A percentile compares a stretch with the other conserved stretches of the same genome.
Evolutionary conservation across 2,329 filamentous ascomycete species (phyloP).

Genomic region (Plenodomus lindquistii): DNA sequence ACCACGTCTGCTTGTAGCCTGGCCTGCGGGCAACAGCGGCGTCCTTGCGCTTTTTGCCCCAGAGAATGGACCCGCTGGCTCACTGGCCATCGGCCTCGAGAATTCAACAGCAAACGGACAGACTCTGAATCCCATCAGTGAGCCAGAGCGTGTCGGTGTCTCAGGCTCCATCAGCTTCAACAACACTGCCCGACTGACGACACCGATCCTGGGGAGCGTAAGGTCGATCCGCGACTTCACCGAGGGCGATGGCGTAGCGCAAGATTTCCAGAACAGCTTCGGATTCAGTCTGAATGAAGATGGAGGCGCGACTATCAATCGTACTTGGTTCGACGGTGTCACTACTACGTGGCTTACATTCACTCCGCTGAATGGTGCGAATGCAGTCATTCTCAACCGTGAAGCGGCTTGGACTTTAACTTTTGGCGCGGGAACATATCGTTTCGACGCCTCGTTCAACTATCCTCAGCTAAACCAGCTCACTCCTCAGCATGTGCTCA

Average conservation of each 20-base stretch:
- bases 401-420: slow-evolving; percentile 46
- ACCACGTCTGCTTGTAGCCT: slow-evolving; percentile 63
- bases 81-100: slow-evolving; percentile 57
- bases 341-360: slow-evolving; percentile 61
- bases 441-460: slow-evolving; percentile 63
- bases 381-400: slow-evolving; percentile 17
- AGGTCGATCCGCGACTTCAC: slow-evolving; percentile 66
- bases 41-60: slow-evolving; percentile 61
- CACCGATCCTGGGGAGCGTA: slow-evolving; percentile 65
- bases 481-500: slow-evolving; percentile 55
- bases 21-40: slow-evolving; percentile 69
- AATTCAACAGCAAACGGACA: slow-evolving; percentile 52
- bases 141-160: slow-evolving; percentile 54
- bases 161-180: slow-evolving; percentile 61
- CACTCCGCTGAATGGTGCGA: slow-evolving; percentile 23
- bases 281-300: slow-evolving; percentile 45
- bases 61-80: slow-evolving; percentile 57
- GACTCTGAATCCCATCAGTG: slow-evolving; percentile 55
- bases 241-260: slow-evolving; percentile 59
- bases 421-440: slow-evolving; percentile 60
- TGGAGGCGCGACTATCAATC: slow-evolving; percentile 54
- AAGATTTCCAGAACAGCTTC: slow-evolving; percentile 60
- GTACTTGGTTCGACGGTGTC: slow-evolving; percentile 65
- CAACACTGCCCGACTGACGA: slow-evolving; percentile 57
- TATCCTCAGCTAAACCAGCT: slow-evolving; percentile 65